Conservation (phyloP, 2,329 filamentous ascomycete genomes). For the Claviceps pusilla region DNA sequence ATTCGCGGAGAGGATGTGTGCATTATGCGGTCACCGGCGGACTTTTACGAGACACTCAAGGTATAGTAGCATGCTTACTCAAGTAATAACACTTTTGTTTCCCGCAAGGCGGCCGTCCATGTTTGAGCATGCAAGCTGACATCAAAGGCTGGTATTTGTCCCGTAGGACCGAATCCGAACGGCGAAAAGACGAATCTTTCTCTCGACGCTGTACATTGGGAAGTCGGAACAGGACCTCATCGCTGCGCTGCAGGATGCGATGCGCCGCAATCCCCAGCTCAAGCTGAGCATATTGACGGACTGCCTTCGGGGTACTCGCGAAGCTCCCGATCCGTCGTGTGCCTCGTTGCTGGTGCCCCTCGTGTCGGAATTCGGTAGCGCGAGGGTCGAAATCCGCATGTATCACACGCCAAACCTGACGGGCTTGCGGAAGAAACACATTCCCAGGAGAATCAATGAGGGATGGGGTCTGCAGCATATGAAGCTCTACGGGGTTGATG, state of each 20-base stretch:
- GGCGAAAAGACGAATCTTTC: constrained; percentile 67
- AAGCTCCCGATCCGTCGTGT: constrained; percentile 71
- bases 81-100: not conserved
- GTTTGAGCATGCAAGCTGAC: not conserved
- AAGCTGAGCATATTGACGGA: constrained; percentile 84
- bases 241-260: constrained; percentile 56
- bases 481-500: constrained; percentile 93
- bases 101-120: not conserved
- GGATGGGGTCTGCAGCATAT: constrained; percentile 98
- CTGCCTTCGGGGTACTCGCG: constrained; percentile 76
- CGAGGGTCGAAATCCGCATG: constrained; percentile 86
- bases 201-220: constrained; percentile 95
- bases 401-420: constrained; percentile 95
- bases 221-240: constrained; percentile 86
- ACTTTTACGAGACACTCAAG: constrained; percentile 87
- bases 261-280: constrained; percentile 59
- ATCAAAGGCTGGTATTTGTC: no score
- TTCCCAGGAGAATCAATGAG: constrained; percentile 87
- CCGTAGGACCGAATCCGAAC: constrained; percentile 60
- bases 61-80: constrained; percentile 25
- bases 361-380: constrained; percentile 75
- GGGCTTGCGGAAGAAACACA: constrained; percentile 64
- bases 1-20: constrained; percentile 65
- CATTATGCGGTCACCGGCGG: constrained; percentile 64
- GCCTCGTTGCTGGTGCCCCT: constrained; percentile 77